phyloP scores from a whole-genome alignment of 202 grass and related monocot genomes.

The Elaeis oleifera region DNA sequence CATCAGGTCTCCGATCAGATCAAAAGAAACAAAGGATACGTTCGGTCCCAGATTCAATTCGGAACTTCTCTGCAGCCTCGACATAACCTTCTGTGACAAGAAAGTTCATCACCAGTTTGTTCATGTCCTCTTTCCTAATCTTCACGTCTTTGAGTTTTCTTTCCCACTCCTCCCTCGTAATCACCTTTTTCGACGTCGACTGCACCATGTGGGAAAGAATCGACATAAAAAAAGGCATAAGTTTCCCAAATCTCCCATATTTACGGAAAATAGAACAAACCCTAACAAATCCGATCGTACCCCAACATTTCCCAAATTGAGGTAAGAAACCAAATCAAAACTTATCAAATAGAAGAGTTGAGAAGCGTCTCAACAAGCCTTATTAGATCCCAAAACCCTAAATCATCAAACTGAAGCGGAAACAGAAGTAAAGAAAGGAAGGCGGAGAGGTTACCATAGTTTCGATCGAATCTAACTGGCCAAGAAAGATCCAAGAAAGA shows the following conservation, averaged over 20 bases:
- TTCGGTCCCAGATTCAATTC: constrained; percentile 82
- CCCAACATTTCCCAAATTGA: not conserved
- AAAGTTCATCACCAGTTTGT: constrained; percentile 93
- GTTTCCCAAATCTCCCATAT: no score
- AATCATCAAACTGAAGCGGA: no score
- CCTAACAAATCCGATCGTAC: no score
- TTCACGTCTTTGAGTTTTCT: constrained; percentile 88
- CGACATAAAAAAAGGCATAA: no score
- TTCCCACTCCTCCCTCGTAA: constrained; percentile 87
- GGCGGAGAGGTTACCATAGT: constrained; percentile 5
- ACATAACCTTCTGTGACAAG: constrained; percentile 95
- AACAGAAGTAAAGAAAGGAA: no score
- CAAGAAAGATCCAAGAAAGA: constrained; percentile 48
- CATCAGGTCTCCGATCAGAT: not conserved
- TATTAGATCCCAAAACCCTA: no score
- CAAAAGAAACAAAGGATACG: constrained; percentile 39
- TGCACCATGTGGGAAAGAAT: not conserved
- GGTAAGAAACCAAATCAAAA: not conserved
- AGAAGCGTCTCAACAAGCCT: not conserved
- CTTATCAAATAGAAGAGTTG: not conserved
- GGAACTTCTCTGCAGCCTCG: constrained; percentile 91
- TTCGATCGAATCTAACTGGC: constrained; percentile 44
- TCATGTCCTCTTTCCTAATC: constrained; percentile 98
- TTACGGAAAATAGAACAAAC: no score
- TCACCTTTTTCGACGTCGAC: constrained; percentile 84